Evolutionary conservation across 2,329 filamentous ascomycete species (phyloP), one percentile per base, ranked within the genome.

Genomic region (Aureobasidium pullulans): DNA sequence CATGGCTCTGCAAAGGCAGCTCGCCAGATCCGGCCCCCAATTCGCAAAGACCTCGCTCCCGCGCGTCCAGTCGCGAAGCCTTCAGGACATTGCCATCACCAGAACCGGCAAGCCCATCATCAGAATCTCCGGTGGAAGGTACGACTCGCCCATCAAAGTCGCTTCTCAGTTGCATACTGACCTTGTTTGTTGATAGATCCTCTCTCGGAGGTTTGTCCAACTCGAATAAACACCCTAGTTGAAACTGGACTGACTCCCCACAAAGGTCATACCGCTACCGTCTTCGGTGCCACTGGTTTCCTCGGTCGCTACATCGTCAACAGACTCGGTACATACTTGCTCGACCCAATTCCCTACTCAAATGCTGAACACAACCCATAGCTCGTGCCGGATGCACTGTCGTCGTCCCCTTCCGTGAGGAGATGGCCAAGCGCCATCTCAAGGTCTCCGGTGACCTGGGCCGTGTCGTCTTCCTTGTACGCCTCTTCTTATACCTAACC

Each of bases 241-340:
- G 62, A 59, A 23, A 15, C 13, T 6, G 37, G 66, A 66, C 70
- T 70, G 70, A 75, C 69, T 67, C 64, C 57, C 62, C 67, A 28
- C 70, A 70, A 39, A 90, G 93, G 93, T 66, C 91, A 97, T 77
- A 96, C 92, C 64, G 93, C 89, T 63, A 99, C 94, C 61, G 93
- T 99, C 69, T 99, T 99, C 77, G 94, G 94, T 76, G 94, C 94
- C 70, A 96, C 92, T 63, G 94, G 94, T 65, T 93, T 96, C 74
- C 79, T 99, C 59, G 94, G 94, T 72, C 86, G 94, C 72, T 99
- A 99, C 75, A 96, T 99, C 72, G 94, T 99, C 72, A 96, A 96
- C 78, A 84, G 90, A 74, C 82, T 99, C 72, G 91, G 91, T 86
- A 79, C 63, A 47, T 43, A 11, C 8, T 40, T 8, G 19, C 52